Conservation (phyloP, 2,329 filamentous ascomycete genomes). For the Bipolaris bicolor region DNA sequence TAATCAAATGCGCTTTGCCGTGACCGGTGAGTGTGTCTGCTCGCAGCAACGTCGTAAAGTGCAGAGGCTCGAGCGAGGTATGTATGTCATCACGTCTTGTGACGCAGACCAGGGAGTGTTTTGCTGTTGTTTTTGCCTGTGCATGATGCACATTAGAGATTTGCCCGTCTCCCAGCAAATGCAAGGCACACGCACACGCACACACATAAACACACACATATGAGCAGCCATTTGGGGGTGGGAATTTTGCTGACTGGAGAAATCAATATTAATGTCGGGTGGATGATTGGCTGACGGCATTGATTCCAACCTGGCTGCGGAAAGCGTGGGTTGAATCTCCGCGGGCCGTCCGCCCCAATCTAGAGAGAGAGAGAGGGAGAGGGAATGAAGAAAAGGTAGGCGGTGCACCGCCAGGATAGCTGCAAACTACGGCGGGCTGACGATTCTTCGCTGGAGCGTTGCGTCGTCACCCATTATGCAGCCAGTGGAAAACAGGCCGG, state of each 20-base stretch:
- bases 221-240: constrained; percentile 19
- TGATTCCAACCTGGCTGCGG: constrained; percentile 30
- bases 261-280: constrained; percentile 13
- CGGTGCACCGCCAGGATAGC: constrained; percentile 20
- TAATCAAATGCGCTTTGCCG: constrained; percentile 35
- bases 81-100: constrained; percentile 39
- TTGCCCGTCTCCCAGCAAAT: constrained; percentile 40
- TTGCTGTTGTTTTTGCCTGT: constrained; percentile 16
- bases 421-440: constrained; percentile 13
- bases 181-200: constrained; percentile 42
- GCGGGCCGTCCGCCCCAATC: constrained; percentile 37
- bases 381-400: constrained; percentile 15
- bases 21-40: constrained; percentile 32
- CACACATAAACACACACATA: no score
- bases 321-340: constrained; percentile 30
- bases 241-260: constrained; percentile 10
- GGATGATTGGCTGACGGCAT: constrained; percentile 34
- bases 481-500: constrained; percentile 20
- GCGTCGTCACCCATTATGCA: constrained; percentile 19
- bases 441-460: constrained; percentile 15
- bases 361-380: constrained; percentile 15
- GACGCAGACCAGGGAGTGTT: constrained; percentile 33
- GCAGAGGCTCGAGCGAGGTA: constrained; percentile 24
- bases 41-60: constrained; percentile 24
- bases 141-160: constrained; percentile 31